Evolutionary conservation across 768 basidiomycete species (phyloP).

Genomic region (Suillus spraguei): DNA sequence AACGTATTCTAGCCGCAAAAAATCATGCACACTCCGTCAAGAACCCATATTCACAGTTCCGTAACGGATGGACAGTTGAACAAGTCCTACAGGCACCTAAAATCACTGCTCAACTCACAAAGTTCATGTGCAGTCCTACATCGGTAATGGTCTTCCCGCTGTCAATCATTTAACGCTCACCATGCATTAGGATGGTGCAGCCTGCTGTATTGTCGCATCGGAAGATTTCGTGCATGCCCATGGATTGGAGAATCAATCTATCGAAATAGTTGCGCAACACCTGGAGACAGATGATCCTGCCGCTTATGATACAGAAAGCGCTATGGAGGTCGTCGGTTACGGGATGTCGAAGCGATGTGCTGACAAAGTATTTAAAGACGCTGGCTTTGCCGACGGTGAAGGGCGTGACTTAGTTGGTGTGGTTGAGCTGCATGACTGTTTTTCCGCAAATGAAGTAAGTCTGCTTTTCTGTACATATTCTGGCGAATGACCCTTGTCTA

Average conservation of each 20-base stretch:
- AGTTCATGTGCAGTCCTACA: conserved; percentile 88
- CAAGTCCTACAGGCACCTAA: conserved; percentile 67
- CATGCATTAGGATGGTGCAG: conserved; percentile 65
- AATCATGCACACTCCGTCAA: conserved; percentile 82
- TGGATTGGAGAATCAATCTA: conserved; percentile 81
- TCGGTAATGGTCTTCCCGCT: conserved; percentile 42
- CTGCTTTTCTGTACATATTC: not conserved
- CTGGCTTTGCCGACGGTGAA: conserved; percentile 64
- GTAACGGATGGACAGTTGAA: conserved; percentile 73
- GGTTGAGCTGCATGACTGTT: conserved; percentile 86
- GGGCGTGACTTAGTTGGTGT: conserved; percentile 80
- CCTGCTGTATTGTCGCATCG: conserved; percentile 76
- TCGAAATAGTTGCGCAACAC: conserved; percentile 73
- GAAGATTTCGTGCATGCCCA: conserved; percentile 77
- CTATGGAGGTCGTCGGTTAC: conserved; percentile 85
- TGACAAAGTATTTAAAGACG: conserved; percentile 68
- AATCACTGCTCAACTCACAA: conserved; percentile 74
- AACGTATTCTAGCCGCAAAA: conserved; percentile 55
- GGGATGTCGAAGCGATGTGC: conserved; percentile 72
- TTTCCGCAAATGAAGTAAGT: conserved; percentile 75
- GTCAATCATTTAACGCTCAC: not conserved
- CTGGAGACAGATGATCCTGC: conserved; percentile 66
- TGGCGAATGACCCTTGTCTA: conserved; percentile 27
- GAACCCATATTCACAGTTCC: conserved; percentile 88
- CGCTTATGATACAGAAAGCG: conserved; percentile 66